These are phyloP conservation scores for Trichoderma hamatum DNA, from an alignment of 2,329 filamentous ascomycete species.

Conservation along the genomic window DNA sequence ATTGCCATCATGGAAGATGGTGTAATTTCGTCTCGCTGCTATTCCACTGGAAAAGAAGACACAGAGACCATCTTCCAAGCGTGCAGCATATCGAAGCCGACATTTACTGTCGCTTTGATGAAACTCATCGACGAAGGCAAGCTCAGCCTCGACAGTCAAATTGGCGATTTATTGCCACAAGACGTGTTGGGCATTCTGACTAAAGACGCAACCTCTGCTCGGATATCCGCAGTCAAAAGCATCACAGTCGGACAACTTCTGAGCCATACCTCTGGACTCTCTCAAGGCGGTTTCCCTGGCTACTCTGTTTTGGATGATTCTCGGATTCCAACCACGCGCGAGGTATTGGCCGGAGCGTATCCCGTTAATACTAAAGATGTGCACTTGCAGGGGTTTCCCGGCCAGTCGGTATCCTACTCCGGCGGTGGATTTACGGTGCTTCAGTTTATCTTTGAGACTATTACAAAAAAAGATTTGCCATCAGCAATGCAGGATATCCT, in stretches of 20 bases:
- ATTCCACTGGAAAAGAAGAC: constrained; percentile 24
- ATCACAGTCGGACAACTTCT: constrained; percentile 30
- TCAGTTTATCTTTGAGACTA: constrained; percentile 28
- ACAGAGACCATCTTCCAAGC: constrained; percentile 30
- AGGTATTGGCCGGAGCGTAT: constrained; percentile 28
- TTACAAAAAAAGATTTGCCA: constrained; percentile 25
- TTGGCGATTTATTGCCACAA: constrained; percentile 25
- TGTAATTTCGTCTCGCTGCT: constrained; percentile 29
- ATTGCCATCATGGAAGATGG: constrained; percentile 31
- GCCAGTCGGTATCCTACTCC: constrained; percentile 24
- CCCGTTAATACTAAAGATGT: constrained; percentile 27
- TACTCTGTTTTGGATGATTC: constrained; percentile 12
- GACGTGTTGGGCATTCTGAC: constrained; percentile 18
- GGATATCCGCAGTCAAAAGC: constrained; percentile 4
- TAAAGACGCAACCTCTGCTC: constrained; percentile 2
- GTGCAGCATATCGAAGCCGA: constrained; percentile 32
- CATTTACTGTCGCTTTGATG: constrained; percentile 27
- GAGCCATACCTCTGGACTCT: constrained; percentile 31
- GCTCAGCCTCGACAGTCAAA: constrained; percentile 20
- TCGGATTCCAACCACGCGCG: not conserved
- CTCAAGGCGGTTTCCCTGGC: constrained; percentile 24
- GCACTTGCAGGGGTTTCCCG: constrained; percentile 25
- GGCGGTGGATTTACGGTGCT: constrained; percentile 29
- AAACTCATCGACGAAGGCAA: constrained; percentile 29
- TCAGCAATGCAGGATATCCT: constrained; percentile 27